These are phyloP conservation scores for Yamadazyma dushanensis DNA, from an alignment of 1,139 yeast genomes.

Conservation along the genomic window DNA sequence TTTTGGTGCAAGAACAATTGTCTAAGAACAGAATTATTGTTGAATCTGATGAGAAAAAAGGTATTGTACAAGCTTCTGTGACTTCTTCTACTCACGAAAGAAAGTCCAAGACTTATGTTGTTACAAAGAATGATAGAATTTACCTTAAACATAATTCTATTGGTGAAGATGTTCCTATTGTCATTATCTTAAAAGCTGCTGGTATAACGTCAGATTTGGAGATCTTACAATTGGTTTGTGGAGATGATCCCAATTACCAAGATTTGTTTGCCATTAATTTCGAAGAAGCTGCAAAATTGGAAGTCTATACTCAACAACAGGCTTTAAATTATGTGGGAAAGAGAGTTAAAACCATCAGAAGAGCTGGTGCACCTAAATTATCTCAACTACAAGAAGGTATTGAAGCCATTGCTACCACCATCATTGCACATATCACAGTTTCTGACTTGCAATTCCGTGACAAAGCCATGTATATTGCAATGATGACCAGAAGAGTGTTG, in stretches of 20 bases:
- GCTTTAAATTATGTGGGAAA: slow-evolving; percentile 90
- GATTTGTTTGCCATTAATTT: slow-evolving; percentile 89
- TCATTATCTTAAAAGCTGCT: slow-evolving; percentile 89
- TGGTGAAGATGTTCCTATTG: slow-evolving; percentile 94
- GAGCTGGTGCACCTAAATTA: slow-evolving; percentile 80
- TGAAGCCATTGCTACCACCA: slow-evolving; percentile 94
- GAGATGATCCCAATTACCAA: slow-evolving; percentile 82
- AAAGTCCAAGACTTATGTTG: slow-evolving; percentile 93
- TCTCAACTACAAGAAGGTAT: slow-evolving; percentile 89
- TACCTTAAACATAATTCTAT: slow-evolving; percentile 93
- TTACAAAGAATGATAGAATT: slow-evolving; percentile 85
- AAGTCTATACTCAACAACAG: slow-evolving; percentile 89
- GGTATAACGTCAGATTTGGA: slow-evolving; percentile 93
- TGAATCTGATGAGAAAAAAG: slow-evolving; percentile 94
- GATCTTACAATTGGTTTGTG: slow-evolving; percentile 91
- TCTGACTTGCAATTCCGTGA: slow-evolving; percentile 86
- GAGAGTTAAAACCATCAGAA: slow-evolving; percentile 87
- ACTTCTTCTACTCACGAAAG: slow-evolving; percentile 98
- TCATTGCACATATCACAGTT: slow-evolving; percentile 92
- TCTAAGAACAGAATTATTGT: slow-evolving; percentile 97
- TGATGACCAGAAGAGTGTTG: slow-evolving; percentile 94
- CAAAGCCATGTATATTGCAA: slow-evolving; percentile 90
- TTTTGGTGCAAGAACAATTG: slow-evolving; percentile 93
- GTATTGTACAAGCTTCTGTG: slow-evolving; percentile 93
- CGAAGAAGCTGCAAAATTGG: slow-evolving; percentile 88